Percentiles rank a stretch among this genome's conserved stretches.
phyloP scores from a whole-genome alignment of 2,329 filamentous ascomycete species.

The Ascochyta clinopodiicola region DNA sequence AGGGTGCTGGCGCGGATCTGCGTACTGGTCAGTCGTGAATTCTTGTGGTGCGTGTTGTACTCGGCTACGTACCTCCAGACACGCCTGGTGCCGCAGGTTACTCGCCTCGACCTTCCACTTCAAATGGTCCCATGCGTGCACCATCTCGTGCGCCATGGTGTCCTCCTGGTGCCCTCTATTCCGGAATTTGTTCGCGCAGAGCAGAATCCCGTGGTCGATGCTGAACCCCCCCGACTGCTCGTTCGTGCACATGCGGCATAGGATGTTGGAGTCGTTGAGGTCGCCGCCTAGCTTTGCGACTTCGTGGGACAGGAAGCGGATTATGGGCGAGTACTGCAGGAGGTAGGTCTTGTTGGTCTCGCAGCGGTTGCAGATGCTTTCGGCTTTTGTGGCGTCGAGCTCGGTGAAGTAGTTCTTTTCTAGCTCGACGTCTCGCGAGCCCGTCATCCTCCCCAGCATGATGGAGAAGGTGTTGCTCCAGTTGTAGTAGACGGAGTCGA shows the following conservation, averaged over 20 bases:
- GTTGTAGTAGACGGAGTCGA: constrained; percentile 54
- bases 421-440: constrained; percentile 34
- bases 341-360: constrained; percentile 84
- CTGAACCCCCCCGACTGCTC: constrained; percentile 83
- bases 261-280: constrained; percentile 76
- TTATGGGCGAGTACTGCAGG: constrained; percentile 80
- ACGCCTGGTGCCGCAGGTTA: constrained; percentile 88
- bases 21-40: too few species aligned
- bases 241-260: constrained; percentile 79
- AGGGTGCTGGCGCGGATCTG: constrained; percentile 89
- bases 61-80: constrained; percentile 73
- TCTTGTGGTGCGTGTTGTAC: too few species aligned
- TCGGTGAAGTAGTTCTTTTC: constrained; percentile 73
- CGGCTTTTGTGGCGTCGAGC: constrained; percentile 77
- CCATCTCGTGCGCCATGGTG: constrained; percentile 95
- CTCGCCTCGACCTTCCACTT: constrained; percentile 87
- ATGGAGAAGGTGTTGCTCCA: constrained; percentile 90
- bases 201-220: constrained; percentile 82
- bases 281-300: constrained; percentile 79
- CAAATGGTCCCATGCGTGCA: constrained; percentile 93
- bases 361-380: constrained; percentile 78
- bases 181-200: constrained; percentile 91
- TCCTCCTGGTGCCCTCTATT: constrained; percentile 86
- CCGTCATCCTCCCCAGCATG: constrained; percentile 66
- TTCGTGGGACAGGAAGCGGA: constrained; percentile 85